Percentiles rank a stretch among this genome's conserved stretches.
Conservation (phyloP, 2,329 filamentous ascomycete genomes). For the Aspergillus viridinutans region DNA sequence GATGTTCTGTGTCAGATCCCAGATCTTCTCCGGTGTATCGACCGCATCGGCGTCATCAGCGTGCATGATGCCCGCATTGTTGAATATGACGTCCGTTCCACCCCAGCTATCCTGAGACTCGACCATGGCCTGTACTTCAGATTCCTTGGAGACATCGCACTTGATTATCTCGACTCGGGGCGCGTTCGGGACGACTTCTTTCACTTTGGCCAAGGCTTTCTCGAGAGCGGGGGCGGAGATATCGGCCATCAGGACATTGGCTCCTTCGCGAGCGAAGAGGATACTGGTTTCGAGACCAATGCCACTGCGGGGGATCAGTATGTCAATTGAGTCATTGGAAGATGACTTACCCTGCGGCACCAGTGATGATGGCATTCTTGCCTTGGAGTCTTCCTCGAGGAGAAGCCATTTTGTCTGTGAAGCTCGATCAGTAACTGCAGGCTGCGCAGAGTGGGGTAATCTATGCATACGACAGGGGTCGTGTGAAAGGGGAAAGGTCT, state of each 20-base stretch:
- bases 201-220: conserved; percentile 70
- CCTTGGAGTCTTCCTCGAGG: conserved; percentile 50
- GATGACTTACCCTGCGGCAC: conserved; percentile 70
- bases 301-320: conserved; percentile 49
- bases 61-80: conserved; percentile 98
- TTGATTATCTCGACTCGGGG: conserved; percentile 20
- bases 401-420: neutral
- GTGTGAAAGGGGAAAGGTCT: neutral
- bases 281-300: conserved; percentile 91
- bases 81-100: conserved; percentile 88
- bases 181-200: conserved; percentile 60
- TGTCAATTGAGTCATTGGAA: neutral
- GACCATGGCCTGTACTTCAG: conserved; percentile 69
- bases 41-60: conserved; percentile 73
- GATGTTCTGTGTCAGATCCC: conserved; percentile 89
- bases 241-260: conserved; percentile 78
- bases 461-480: neutral
- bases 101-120: conserved; percentile 77
- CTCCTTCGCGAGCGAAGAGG: conserved; percentile 84
- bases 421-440: neutral
- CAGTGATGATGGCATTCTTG: conserved; percentile 74
- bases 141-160: conserved; percentile 77
- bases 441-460: neutral
- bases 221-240: conserved; percentile 75
- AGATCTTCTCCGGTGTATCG: conserved; percentile 82